These are phyloP conservation scores for Canariomyces notabilis DNA, from an alignment of 2,329 filamentous ascomycete species.

Conservation along the genomic window DNA sequence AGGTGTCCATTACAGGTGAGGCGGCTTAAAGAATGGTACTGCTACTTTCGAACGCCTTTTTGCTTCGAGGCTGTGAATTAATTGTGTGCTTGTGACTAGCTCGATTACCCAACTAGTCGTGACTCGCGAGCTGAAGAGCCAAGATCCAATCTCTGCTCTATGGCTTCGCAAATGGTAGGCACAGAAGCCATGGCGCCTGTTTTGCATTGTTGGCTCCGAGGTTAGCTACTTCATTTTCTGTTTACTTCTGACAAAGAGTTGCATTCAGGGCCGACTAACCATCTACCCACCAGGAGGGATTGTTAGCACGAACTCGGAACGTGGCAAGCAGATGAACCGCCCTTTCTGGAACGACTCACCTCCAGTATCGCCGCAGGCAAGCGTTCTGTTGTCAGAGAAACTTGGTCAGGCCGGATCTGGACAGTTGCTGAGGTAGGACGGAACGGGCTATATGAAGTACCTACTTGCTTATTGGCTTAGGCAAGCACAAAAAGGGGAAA, in stretches of 20 bases:
- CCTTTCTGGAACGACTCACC: slow-evolving; percentile 13
- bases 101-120: neutral
- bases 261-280: slow-evolving; percentile 17
- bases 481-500: too few species aligned
- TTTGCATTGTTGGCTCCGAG: neutral
- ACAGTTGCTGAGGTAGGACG: too few species aligned
- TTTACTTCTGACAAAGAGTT: neutral
- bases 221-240: slow-evolving; percentile 1
- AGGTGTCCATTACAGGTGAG: too few species aligned
- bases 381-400: slow-evolving; percentile 46
- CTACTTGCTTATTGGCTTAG: slow-evolving; percentile 23
- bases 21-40: too few species aligned
- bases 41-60: too few species aligned
- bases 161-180: slow-evolving; percentile 33
- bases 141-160: slow-evolving; percentile 51
- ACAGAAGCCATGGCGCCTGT: slow-evolving; percentile 26
- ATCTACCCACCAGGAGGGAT: slow-evolving; percentile 10
- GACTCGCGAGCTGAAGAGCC: neutral
- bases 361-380: slow-evolving; percentile 71
- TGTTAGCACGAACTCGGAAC: too few species aligned
- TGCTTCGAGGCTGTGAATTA: too few species aligned
- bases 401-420: neutral
- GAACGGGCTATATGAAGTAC: neutral
- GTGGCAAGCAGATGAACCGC: too few species aligned
- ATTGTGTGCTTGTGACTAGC: too few species aligned